Base-by-base conservation (phyloP, 208 protist species). In the Phytomonas francai region DNA sequence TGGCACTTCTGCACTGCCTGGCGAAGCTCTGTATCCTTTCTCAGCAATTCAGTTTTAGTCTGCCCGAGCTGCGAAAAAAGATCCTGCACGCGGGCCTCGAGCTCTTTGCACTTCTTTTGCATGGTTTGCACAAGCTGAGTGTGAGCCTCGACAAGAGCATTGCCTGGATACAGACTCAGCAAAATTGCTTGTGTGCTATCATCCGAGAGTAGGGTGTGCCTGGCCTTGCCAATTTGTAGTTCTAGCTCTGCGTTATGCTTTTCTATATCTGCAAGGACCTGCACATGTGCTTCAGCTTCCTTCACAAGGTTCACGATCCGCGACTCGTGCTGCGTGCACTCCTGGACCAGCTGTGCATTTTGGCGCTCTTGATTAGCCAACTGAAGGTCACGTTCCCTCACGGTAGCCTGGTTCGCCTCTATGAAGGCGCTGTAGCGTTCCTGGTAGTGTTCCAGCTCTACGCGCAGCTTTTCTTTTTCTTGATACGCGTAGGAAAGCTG, bases 1-100 rank as follows among this genome's bases (percentile, higher is more conserved):
- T 85, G 83, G 0, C 83, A 74, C 39, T 76, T 70, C 56, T 85
- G 79, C 67, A 74, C 70, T 29, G 74, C 83, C 30, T 70, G 66
- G 5, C 72, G 77, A 32, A 79, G 59, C 16, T n/a, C 57, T 31
- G 36, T n/a, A 57, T 62, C 67, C 16, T 30, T 59, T 67, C 57
- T 64, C 62, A 51, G 69, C 39, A 74, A 59, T 56, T 68, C 74
- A n/a, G 65, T 66, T 2, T 62, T 65, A 3, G 64, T 31, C 61
- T 78, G 69, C 33, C 65, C 69, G 12, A 78, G 59, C 33, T 74
- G 65, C 42, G 73, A 72, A 64, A 51, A 66, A 59, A 65, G 59
- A 59, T 69, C 65, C 7, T 60, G 8, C 74, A 74, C 42, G 62
- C 70, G 62, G 49, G 71, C 5, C 64, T 79, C 65, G 57, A 79